Base-by-base conservation (phyloP, 2,329 filamentous ascomycete species). In the Botrytis aclada region DNA sequence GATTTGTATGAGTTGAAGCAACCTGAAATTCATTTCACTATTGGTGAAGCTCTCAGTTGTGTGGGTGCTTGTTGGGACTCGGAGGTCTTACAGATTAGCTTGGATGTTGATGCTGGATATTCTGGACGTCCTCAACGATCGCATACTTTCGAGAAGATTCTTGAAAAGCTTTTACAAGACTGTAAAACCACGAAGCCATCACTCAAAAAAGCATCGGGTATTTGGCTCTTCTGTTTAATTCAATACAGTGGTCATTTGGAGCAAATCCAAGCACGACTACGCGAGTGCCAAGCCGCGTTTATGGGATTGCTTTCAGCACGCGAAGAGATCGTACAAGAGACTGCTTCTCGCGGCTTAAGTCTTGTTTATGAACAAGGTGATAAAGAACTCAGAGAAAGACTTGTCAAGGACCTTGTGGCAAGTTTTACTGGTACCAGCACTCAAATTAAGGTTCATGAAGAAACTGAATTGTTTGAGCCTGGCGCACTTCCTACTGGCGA, bases 241-340 rank as follows among this genome's bases (percentile, higher is more conserved):
- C 94, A 98, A 80, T 94, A 96, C 81, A 97, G 94, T 80, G 94
- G 94, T 0, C 90, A 95, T 76, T 84, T 94, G n/a, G 80, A 84
- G 5, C 88, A 93, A 75, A 87, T 98, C 8, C 93, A 97, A 79
- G 84, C 85, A 7, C 88, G 90, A 20, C 85, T 99, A 56, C 87
- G 93, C 67, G 89, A 94, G 77, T 94, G 92, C 73, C 96, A 99
- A 81, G 88, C 88, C 51, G 92, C 94, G 0, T 99, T 99, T 82
- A 95, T 97, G 85, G 87, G 91, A 39, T 90, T 98, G 43, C 86
- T 99, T 20, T 92, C 91, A 25, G 94, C 97, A 73, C 88, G 95
- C 32, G 96, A 99, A 78, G 95, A 98, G 80, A 88, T 98, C 14
- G 94, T 98, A 0, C 96, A 99, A 82, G 96, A 99, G 82, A 97